These are phyloP conservation scores for Osmanthus fragrans DNA, from an alignment of 257 asterid genomes.

Conservation along the genomic window DNA sequence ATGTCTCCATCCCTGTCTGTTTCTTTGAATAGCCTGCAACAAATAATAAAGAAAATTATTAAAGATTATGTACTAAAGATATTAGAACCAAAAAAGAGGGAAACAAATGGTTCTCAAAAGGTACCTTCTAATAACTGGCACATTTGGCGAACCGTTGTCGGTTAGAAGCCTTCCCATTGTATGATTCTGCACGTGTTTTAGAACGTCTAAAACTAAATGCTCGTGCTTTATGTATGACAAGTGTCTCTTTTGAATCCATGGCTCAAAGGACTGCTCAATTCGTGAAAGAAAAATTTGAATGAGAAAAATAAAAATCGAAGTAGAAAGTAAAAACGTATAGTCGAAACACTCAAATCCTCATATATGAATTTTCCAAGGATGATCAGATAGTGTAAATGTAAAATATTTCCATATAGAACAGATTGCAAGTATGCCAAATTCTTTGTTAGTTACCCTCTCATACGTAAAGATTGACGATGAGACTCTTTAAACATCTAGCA, in stretches of 20 bases:
- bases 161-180: slow-evolving; percentile 31
- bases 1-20: slow-evolving; percentile 39
- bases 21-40: slow-evolving; percentile 33
- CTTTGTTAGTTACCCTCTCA: neutral
- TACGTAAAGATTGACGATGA: neutral
- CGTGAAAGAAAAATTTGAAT: slow-evolving; percentile 6
- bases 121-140: slow-evolving; percentile 38
- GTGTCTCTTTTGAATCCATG: slow-evolving; percentile 44
- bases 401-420: neutral
- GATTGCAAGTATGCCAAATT: neutral
- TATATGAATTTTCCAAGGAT: neutral
- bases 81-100: neutral
- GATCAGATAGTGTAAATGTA: neutral
- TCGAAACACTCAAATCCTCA: neutral
- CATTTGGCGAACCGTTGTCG: slow-evolving; percentile 35
- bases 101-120: neutral
- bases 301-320: neutral
- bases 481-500: neutral
- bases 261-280: slow-evolving; percentile 42
- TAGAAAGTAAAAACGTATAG: neutral
- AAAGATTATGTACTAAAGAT: neutral
- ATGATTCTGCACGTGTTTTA: slow-evolving; percentile 36
- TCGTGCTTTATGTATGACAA: slow-evolving; percentile 44
- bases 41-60: neutral
- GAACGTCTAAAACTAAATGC: slow-evolving; percentile 42